A percentile compares a stretch with the other conserved stretches of the same genome.
phyloP scores from a whole-genome alignment of 306 rosid species.

The Lablab purpureus region DNA sequence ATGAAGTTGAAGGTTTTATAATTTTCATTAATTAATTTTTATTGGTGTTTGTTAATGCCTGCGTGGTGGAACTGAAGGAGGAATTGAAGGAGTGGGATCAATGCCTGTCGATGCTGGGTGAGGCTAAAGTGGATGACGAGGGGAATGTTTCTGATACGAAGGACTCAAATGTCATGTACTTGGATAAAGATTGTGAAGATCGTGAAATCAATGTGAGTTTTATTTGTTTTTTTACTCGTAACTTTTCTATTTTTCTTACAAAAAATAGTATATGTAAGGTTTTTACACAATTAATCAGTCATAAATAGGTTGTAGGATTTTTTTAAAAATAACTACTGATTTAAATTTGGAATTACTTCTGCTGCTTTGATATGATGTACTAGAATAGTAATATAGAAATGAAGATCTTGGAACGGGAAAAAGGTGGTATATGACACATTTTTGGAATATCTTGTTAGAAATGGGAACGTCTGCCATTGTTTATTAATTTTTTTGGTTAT shows the following conservation, averaged over 20 bases:
- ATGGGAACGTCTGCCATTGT: background rate
- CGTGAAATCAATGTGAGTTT: constrained; percentile 81
- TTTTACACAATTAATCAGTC: no score
- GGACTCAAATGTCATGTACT: constrained; percentile 75
- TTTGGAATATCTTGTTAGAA: constrained; percentile 2
- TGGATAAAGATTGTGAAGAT: constrained; percentile 89
- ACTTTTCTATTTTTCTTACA: no score
- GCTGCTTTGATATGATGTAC: constrained; percentile 4
- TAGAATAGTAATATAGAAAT: background rate
- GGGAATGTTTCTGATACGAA: constrained; percentile 73
- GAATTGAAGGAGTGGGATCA: constrained; percentile 98
- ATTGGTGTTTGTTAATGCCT: background rate
- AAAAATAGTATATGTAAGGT: no score
- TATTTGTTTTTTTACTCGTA: background rate
- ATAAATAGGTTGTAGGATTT: no score
- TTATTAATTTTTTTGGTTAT: constrained; percentile 25
- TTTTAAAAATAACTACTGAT: background rate
- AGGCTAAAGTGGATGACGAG: constrained; percentile 82
- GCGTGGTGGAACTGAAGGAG: constrained; percentile 54
- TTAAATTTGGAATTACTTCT: constrained; percentile 14
- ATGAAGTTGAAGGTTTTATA: background rate
- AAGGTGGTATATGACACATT: background rate
- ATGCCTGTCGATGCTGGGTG: constrained; percentile 81
- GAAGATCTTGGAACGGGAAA: background rate
- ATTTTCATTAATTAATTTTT: background rate